Base-by-base conservation (phyloP, 495 filamentous ascomycete species). In the Xylaria scruposa region DNA sequence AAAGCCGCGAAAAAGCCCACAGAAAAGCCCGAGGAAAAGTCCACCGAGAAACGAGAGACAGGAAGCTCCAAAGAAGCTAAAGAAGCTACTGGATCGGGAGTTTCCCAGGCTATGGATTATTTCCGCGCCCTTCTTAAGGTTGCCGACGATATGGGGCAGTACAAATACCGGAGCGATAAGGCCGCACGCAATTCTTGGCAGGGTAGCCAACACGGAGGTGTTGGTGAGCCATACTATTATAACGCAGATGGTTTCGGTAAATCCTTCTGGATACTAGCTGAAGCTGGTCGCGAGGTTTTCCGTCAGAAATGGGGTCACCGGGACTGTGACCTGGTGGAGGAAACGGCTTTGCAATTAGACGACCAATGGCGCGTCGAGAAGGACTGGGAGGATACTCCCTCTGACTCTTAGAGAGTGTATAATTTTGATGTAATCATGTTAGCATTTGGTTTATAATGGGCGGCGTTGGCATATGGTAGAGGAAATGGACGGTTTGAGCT, bases 141-240 rank as follows among this genome's bases (percentile, higher is more conserved):
- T 26, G 78, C 76, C 61, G 74, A 80, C 42, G 75, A 77, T 19
- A 84, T 83, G 71, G 76, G 85, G 17, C 79, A 83, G 36, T 74
- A 81, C 54, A 84, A 89, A 72, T 77, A 84, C 65, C 75, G 75
- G n/a, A 76, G 74, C 51, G 71, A 79, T 1, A 73, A 76, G 19
- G 73, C 75, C 0, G 83, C 80, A 6, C 75, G 87, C 13, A 88
- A 89, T 75, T 83, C 78, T 19, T 89, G 87, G 87, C 87, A 88
- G 53, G 77, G 68, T 3, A 77, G 75, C 62, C 87, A 88, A 69
- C 80, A 74, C 19, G 87, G 87, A 33, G 87, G 86, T 0, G 68
- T 85, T 60, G 87, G 86, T 7, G 87, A 89, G 70, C 87, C 87
- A 6, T 89, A 85, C 64, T 88, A 87, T 69, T 73, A 86, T 44